Conservation (phyloP, 306 rosid genomes). For the Cicer chorassanicum region DNA sequence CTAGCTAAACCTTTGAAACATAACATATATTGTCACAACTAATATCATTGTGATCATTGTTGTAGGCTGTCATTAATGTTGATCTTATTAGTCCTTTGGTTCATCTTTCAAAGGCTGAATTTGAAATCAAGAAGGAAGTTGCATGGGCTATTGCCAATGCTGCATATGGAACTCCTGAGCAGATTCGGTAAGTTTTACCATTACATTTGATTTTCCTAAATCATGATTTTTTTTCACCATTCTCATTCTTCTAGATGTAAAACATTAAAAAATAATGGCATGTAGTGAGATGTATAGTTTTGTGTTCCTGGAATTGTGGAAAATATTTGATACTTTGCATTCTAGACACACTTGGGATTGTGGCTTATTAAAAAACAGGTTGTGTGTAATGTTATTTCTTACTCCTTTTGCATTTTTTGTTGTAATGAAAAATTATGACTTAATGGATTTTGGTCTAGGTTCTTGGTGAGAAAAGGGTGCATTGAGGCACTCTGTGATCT, state of each 20-base stretch:
- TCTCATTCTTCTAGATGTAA: background rate
- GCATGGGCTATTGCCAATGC: constrained; percentile 92
- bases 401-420: too few species aligned
- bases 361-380: background rate
- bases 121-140: constrained; percentile 86
- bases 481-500: constrained; percentile 54
- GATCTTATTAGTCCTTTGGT: constrained; percentile 66
- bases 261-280: background rate
- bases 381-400: too few species aligned
- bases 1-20: background rate
- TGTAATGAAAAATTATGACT: background rate
- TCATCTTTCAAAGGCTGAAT: constrained; percentile 75
- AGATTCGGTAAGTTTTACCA: constrained; percentile 12
- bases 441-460: constrained; percentile 49
- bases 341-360: background rate
- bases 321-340: background rate
- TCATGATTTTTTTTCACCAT: background rate
- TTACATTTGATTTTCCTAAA: background rate
- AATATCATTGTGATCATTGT: background rate
- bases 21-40: background rate
- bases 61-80: constrained; percentile 72
- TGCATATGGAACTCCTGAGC: constrained; percentile 58
- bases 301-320: too few species aligned
- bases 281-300: background rate
- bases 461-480: constrained; percentile 50